Evolutionary conservation across 306 rosid genomes (phyloP).

Genomic region (Quercus engelmannii): DNA sequence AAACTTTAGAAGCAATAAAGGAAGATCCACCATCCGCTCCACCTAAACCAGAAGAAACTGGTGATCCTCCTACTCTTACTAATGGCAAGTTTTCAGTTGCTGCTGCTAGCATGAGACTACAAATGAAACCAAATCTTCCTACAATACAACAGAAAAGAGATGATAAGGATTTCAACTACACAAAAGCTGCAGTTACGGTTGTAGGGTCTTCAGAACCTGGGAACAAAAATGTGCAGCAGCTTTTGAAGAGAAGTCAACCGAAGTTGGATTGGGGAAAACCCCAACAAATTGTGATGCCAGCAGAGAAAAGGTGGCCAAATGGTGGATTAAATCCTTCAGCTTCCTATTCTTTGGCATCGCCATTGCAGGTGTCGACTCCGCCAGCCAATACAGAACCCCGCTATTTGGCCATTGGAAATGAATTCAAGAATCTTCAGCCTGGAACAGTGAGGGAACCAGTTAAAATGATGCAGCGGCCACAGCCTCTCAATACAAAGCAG

Average conservation of each 20-base stretch:
- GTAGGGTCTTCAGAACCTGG: conserved; percentile 60
- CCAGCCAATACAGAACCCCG: conserved; percentile 63
- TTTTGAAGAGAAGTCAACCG: conserved; percentile 60
- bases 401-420: conserved; percentile 56
- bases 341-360: conserved; percentile 63
- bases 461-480: conserved; percentile 80
- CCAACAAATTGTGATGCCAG: conserved; percentile 43
- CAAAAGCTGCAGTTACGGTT: conserved; percentile 47
- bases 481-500: conserved; percentile 60
- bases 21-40: conserved; percentile 56
- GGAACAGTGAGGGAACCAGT: conserved; percentile 71
- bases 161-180: conserved; percentile 78
- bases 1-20: conserved; percentile 60
- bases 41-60: conserved; percentile 76
- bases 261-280: conserved; percentile 81
- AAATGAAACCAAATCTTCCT: conserved; percentile 43
- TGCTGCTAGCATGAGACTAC: conserved; percentile 44
- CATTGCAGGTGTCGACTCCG: conserved; percentile 53
- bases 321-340: conserved; percentile 57
- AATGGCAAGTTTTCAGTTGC: conserved; percentile 65
- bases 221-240: conserved; percentile 62
- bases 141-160: conserved; percentile 62
- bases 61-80: conserved; percentile 53
- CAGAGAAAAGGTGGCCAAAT: conserved; percentile 72
- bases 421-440: conserved; percentile 59